phyloP scores from a whole-genome alignment of 2,329 filamentous ascomycete genomes.

The Dactylella cylindrospora region DNA sequence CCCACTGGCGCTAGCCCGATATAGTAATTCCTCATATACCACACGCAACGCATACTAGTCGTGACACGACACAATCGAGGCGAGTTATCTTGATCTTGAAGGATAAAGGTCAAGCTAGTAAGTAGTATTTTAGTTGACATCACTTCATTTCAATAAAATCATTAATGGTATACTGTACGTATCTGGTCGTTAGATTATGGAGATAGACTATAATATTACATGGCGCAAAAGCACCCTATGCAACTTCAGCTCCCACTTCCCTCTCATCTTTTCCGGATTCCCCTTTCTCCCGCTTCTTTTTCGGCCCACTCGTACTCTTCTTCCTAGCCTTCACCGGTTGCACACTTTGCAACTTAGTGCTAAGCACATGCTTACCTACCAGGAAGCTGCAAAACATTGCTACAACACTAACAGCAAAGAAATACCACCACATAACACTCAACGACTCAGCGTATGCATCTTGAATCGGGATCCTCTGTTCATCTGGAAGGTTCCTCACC shows the following conservation, averaged over 20 bases:
- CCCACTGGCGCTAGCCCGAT: no score
- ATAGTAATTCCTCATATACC: no score
- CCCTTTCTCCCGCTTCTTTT: conserved; percentile 18
- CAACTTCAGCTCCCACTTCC: conserved; percentile 15
- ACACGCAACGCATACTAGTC: no score
- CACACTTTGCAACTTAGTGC: conserved; percentile 46
- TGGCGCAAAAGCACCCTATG: not conserved
- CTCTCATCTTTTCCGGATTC: conserved; percentile 4
- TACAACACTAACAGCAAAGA: conserved; percentile 43
- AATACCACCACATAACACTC: conserved; percentile 49
- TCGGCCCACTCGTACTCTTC: conserved; percentile 12
- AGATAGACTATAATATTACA: not conserved
- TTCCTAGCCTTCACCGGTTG: conserved; percentile 41
- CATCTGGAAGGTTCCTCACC: conserved; percentile 58
- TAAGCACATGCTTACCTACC: conserved; percentile 47
- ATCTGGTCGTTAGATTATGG: no score
- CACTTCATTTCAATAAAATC: no score
- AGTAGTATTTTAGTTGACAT: no score
- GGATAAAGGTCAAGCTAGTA: no score
- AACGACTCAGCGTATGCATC: conserved; percentile 48
- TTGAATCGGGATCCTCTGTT: conserved; percentile 52
- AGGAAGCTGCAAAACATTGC: conserved; percentile 35
- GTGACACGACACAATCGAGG: no score
- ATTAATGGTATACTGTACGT: no score
- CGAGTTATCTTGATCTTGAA: no score